phyloP scores from a whole-genome alignment of 140 eudicot species.

The Flaveria floridana region DNA sequence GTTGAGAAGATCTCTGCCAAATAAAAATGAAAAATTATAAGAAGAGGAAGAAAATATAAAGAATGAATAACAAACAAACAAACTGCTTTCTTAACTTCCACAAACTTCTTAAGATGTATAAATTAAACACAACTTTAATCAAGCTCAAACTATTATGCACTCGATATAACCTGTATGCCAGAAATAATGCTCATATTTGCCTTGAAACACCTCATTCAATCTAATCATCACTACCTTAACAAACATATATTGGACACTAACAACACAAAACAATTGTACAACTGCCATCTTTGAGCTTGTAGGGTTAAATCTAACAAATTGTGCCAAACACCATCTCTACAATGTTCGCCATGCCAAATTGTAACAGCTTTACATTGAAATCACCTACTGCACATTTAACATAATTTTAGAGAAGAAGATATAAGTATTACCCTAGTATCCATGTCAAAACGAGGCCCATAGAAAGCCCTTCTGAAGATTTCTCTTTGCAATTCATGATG shows the following conservation, averaged over 20 bases:
- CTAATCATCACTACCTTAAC: neutral
- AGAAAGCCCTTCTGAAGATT: slow-evolving; percentile 72
- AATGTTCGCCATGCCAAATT: neutral
- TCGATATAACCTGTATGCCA: neutral
- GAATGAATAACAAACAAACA: neutral
- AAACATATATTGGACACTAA: neutral
- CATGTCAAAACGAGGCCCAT: slow-evolving; percentile 58
- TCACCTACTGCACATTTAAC: neutral
- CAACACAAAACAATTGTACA: neutral
- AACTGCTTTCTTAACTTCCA: slow-evolving; percentile 1
- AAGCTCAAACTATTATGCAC: neutral
- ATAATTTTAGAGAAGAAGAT: neutral
- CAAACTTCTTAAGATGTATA: neutral
- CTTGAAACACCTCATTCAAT: neutral
- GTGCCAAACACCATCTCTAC: neutral
- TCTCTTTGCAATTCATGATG: slow-evolving; percentile 56
- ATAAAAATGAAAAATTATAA: slow-evolving; percentile 13
- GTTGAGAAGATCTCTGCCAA: slow-evolving; percentile 69
- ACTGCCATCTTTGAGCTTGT: neutral
- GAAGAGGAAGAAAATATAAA: neutral
- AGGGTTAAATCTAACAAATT: neutral
- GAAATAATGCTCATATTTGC: neutral
- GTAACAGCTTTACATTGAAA: neutral
- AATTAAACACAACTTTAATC: neutral
- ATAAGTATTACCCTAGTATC: slow-evolving; percentile 61